Percentiles rank a stretch among this genome's conserved stretches.
Conservation (phyloP, 1,284 basidiomycete genomes). For the Cryptococcus sp. region DNA sequence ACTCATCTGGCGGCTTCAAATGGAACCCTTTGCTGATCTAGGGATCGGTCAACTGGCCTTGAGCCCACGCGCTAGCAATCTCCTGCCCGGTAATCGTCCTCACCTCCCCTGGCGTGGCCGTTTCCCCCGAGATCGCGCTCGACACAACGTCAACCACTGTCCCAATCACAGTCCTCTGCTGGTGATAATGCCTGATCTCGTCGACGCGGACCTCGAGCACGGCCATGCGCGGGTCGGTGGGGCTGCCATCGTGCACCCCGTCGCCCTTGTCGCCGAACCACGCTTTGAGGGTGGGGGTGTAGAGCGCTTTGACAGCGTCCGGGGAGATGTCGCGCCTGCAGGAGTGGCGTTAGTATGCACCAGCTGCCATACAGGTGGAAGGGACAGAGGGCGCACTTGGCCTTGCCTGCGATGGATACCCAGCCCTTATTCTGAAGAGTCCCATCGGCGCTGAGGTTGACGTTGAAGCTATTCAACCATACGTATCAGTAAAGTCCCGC, state of each 20-base stretch:
- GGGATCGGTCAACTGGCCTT: constrained; percentile 29
- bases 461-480: constrained; percentile 52
- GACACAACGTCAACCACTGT: constrained; percentile 58
- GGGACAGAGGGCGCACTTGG: constrained; percentile 40
- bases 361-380: background rate
- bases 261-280: constrained; percentile 88
- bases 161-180: constrained; percentile 54
- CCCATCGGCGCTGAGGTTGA: constrained; percentile 77
- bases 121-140: constrained; percentile 58
- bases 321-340: constrained; percentile 60
- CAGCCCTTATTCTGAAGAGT: constrained; percentile 63
- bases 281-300: constrained; percentile 62
- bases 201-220: constrained; percentile 76
- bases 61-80: constrained; percentile 47
- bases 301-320: constrained; percentile 65
- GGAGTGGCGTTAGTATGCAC: constrained; percentile 8
- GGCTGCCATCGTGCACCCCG: constrained; percentile 77
- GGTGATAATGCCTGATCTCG: constrained; percentile 72
- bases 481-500: background rate
- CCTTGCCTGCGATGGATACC: constrained; percentile 77
- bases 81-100: constrained; percentile 62
- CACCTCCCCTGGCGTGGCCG: constrained; percentile 62
- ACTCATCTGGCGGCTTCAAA: background rate
- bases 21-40: constrained; percentile 6
- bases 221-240: constrained; percentile 73